Evolutionary conservation across 495 filamentous ascomycete genomes (phyloP), one percentile per base, ranked within the genome.

Genomic region (Talaromyces trachyspermus): DNA sequence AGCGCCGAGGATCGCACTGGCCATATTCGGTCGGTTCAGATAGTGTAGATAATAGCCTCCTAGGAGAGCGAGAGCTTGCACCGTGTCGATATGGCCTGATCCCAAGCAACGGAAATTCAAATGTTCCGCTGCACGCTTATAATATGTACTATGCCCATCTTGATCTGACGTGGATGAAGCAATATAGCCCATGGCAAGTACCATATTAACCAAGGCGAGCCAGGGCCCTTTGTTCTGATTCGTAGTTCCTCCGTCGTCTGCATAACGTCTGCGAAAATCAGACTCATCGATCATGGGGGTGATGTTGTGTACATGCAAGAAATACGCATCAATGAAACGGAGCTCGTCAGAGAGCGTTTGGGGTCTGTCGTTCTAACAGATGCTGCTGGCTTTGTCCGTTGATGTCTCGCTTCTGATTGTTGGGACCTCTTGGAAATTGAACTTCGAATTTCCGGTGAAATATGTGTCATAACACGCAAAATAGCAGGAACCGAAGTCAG

Each of bases 21-120:
- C 82, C 74, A 84, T 80, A 60, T 85, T 86, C 11, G 82, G 82
- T 20, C 79, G 70, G 61, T 83, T 84, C 54, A 81, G 76, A 54
- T 83, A 86, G 62, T 86, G 82, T 49, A 85, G 70, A 59, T 86
- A 86, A 68, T 78, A 84, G 14, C 82, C 82, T 40, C 78, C 77
- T 54, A 85, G 77, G 22, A 86, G 58, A 17, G 72, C 74, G 10
- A 86, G 63, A 9, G 81, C 79, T 60, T 86, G 82, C 7, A 86
- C 66, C 0, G 75, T 76, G 49, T 85, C 79, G 37, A 86, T 66
- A 53, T 79, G 80, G 49, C 77, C 80, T 58, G 75, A 79, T 9
- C 81, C 81, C 49, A 85, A 77, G 9, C 72, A 72, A 56, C 84
- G 80, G 56, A 85, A 73, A n/a, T 71, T 68, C 5, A 85, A 67